Evolutionary conservation across 1,284 basidiomycete genomes (phyloP).

Genomic region (Chalciporus sp.): DNA sequence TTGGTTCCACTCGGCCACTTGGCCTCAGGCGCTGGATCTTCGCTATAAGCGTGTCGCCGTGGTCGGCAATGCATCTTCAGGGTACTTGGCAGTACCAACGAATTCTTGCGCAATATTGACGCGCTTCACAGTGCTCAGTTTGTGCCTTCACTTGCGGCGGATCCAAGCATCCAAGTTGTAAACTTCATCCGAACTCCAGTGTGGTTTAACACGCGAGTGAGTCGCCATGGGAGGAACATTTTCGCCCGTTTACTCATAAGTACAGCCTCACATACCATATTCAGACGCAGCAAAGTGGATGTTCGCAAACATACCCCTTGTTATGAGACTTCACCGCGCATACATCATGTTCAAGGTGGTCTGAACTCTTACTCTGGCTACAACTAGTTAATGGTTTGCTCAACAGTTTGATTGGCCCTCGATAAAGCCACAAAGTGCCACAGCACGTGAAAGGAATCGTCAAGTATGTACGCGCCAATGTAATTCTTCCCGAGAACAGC

Average conservation of each 20-base stretch:
- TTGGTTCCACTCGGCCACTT: constrained; percentile 50
- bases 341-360: constrained; percentile 29
- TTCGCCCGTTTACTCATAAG: neutral
- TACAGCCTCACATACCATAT: constrained; percentile 31
- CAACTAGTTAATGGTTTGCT: neutral
- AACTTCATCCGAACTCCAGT: constrained; percentile 39
- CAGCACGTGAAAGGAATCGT: constrained; percentile 17
- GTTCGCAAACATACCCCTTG: constrained; percentile 41
- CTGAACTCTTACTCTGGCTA: neutral
- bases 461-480: constrained; percentile 16
- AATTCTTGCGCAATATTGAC: constrained; percentile 5
- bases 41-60: constrained; percentile 47
- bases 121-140: constrained; percentile 35
- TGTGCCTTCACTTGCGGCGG: constrained; percentile 36
- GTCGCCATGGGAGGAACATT: neutral
- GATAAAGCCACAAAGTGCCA: constrained; percentile 10
- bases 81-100: constrained; percentile 14
- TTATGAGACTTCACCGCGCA: constrained; percentile 35
- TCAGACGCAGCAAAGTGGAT: constrained; percentile 31
- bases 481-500: neutral
- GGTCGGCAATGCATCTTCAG: constrained; percentile 55
- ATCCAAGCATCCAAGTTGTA: constrained; percentile 34
- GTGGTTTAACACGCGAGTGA: constrained; percentile 38
- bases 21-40: constrained; percentile 44
- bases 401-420: constrained; percentile 24